Conservation (phyloP, 768 basidiomycete species). For the Pleurotus tuber-regium region DNA sequence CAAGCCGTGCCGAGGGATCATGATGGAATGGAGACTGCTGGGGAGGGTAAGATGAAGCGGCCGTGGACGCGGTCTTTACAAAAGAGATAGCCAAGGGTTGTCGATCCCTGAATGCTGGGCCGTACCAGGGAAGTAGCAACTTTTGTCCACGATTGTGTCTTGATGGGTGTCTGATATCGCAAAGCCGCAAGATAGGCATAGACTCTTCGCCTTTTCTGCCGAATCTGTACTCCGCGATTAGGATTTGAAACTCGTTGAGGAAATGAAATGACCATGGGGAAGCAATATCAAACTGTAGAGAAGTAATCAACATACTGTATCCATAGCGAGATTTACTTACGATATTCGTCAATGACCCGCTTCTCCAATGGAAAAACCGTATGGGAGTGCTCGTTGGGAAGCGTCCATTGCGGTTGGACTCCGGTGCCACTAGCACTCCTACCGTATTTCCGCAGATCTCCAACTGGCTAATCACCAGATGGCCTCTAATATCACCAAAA, state of each 20-base stretch:
- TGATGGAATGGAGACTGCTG: background rate
- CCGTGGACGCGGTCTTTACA: slow-evolving; percentile 1
- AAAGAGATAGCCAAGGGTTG: slow-evolving; percentile 3
- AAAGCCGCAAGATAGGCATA: slow-evolving; percentile 5
- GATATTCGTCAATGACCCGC: slow-evolving; percentile 4
- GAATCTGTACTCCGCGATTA: slow-evolving; percentile 3
- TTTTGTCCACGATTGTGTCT: slow-evolving; percentile 1
- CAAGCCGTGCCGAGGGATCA: background rate
- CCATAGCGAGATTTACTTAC: background rate
- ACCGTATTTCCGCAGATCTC: slow-evolving; percentile 8
- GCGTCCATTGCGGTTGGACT: background rate
- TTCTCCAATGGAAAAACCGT: slow-evolving; percentile 5
- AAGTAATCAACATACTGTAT: background rate
- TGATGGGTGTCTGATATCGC: background rate
- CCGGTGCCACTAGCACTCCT: slow-evolving; percentile 1
- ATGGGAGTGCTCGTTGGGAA: slow-evolving; percentile 8
- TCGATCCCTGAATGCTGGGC: slow-evolving; percentile 2
- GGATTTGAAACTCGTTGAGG: slow-evolving; percentile 5
- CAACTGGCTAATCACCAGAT: slow-evolving; percentile 1
- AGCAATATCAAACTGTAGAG: background rate
- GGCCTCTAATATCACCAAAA: slow-evolving; percentile 1
- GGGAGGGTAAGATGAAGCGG: background rate
- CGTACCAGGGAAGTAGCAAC: slow-evolving; percentile 5
- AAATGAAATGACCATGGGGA: slow-evolving; percentile 6
- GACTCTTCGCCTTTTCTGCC: slow-evolving; percentile 1